These are phyloP conservation scores for Aotearoamyces nothofagi DNA, from an alignment of 2,329 filamentous ascomycete species.

Conservation along the genomic window DNA sequence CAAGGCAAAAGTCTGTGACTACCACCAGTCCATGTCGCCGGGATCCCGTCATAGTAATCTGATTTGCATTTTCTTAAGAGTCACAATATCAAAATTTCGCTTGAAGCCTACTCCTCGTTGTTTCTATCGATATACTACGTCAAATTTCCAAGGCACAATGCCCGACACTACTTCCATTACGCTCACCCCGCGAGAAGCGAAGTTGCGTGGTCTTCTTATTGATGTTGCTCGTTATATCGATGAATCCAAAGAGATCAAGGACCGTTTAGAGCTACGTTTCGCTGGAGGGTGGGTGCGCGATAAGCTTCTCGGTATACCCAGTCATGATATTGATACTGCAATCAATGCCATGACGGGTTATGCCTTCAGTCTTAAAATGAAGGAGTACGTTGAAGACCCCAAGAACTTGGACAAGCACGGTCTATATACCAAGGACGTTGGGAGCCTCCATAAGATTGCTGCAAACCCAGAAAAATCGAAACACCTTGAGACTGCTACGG, in stretches of 20 bases:
- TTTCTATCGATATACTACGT: no score
- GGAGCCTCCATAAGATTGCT: slow-evolving; percentile 73
- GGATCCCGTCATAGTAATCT: no score
- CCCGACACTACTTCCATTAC: slow-evolving; percentile 22
- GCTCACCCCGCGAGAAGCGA: slow-evolving; percentile 56
- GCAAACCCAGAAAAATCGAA: slow-evolving; percentile 95
- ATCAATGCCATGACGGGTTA: slow-evolving; percentile 78
- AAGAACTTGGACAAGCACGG: slow-evolving; percentile 46
- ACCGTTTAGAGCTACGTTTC: slow-evolving; percentile 55
- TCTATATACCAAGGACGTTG: slow-evolving; percentile 42
- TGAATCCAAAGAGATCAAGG: slow-evolving; percentile 26
- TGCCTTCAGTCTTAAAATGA: slow-evolving; percentile 54
- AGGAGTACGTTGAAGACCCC: slow-evolving; percentile 48
- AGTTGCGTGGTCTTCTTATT: slow-evolving; percentile 61
- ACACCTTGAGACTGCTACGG: slow-evolving; percentile 83
- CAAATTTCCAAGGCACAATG: neutral
- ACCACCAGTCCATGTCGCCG: no score
- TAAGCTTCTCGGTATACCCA: slow-evolving; percentile 57
- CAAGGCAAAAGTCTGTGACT: no score
- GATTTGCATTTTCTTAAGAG: no score
- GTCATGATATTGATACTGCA: slow-evolving; percentile 72
- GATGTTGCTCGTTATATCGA: slow-evolving; percentile 66
- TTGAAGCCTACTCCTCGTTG: no score
- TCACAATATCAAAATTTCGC: no score
- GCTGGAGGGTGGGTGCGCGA: slow-evolving; percentile 82